Evolutionary conservation across 1,284 basidiomycete species (phyloP), one percentile per base, ranked within the genome.

Genomic region (Albatrellus sp.): DNA sequence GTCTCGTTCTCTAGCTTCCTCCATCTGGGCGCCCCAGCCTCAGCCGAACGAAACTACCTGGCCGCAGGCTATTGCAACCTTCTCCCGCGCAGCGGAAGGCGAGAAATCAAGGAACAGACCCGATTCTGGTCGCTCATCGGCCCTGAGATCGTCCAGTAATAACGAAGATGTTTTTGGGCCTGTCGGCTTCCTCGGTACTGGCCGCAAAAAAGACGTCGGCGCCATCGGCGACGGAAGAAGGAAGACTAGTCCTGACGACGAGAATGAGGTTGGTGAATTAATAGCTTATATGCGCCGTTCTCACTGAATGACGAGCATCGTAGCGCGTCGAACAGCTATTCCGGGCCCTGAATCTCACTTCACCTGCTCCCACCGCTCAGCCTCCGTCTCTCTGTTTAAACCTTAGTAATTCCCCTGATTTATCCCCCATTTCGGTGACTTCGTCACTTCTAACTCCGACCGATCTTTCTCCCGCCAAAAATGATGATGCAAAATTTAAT

Each of bases 21-120:
- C 81, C 45, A 85, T 86, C 51, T 86, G 82, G 81, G 82, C 81
- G 2, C 82, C 82, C 11, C 80, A 79, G 55, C 78, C 80, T 11
- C 79, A 81, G 58, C 71, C 72, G 5, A 69, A 72, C 24, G 78
- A 79, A 31, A 60, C 66, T 13, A 70, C 74, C 11, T 84, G 81
- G 82, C 76, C 80, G 13, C 68, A 66, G 49, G 64, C 76, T 33
- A 61, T 80, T 34, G 76, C 80, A 50, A 64, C 75, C 2, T 79
- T 77, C 56, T 70, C 70, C 41, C 67, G 69, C 42, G 67, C 64
- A 35, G 63, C 66, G 12, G 70, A 73, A 49, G 63, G 60, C 37
- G 60, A 66, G 32, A 50, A 49, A 43, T 45, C 46, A 40, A 43
- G 33, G 20, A 36, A 40, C 28, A 51, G 51, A 12, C 57, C 57